A percentile compares a stretch with the other conserved stretches of the same genome.
phyloP scores from a whole-genome alignment of 2,329 filamentous ascomycete species.

The Cercospora janseana region DNA sequence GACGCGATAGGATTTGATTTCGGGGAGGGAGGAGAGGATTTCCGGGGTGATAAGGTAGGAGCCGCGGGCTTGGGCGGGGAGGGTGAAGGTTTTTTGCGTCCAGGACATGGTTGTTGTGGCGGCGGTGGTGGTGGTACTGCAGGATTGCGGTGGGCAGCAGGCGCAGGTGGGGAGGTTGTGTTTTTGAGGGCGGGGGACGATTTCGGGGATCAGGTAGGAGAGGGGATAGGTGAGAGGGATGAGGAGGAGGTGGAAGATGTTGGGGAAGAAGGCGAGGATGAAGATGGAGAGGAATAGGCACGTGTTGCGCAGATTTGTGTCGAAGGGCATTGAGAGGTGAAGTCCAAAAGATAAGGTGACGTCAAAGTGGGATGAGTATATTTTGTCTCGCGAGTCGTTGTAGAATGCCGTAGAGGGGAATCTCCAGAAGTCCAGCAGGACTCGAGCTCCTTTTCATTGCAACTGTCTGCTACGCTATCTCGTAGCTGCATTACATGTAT shows the following conservation, averaged over 20 bases:
- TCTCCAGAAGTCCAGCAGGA: background rate
- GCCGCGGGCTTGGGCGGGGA: conserved; percentile 74
- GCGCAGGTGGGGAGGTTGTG: conserved; percentile 32
- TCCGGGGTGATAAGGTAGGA: conserved; percentile 86
- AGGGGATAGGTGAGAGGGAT: conserved; percentile 32
- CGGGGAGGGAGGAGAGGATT: conserved; percentile 68
- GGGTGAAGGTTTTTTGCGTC: conserved; percentile 80
- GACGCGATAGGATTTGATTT: conserved; percentile 78
- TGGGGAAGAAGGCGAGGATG: conserved; percentile 52
- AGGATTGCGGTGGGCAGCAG: conserved; percentile 37
- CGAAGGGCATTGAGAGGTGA: conserved; percentile 29
- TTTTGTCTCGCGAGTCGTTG: conserved; percentile 7
- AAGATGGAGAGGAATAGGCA: conserved; percentile 51
- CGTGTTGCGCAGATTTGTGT: conserved; percentile 38
- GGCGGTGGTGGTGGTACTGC: conserved; percentile 27
- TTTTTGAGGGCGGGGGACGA: conserved; percentile 35
- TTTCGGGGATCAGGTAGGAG: conserved; percentile 34
- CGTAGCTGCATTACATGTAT: conserved; percentile 1
- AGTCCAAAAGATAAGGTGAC: conserved; percentile 1
- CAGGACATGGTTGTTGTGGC: conserved; percentile 54
- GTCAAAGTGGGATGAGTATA: conserved; percentile 15
- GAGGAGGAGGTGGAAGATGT: conserved; percentile 44
- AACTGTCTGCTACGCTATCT: conserved; percentile 5
- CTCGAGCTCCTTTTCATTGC: background rate
- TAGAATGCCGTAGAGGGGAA: conserved; percentile 12